Percentiles rank a stretch among this genome's conserved stretches.
These are phyloP conservation scores for Sugiyamaella japonica DNA, from an alignment of 1,139 yeast genomes.

Conservation along the genomic window DNA sequence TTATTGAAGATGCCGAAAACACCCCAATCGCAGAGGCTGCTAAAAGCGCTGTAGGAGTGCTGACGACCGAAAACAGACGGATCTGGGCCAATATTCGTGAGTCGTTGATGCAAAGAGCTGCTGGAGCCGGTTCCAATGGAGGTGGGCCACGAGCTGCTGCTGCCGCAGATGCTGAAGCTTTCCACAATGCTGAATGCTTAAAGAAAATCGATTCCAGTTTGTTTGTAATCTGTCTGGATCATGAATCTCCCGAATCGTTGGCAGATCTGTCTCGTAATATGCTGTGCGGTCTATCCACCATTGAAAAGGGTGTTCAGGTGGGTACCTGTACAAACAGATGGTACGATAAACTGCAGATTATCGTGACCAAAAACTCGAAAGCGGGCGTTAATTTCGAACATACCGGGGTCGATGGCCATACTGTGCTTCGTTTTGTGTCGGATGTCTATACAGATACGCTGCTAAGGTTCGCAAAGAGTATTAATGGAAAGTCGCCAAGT, in stretches of 20 bases:
- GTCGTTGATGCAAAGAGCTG: slow-evolving; percentile 40
- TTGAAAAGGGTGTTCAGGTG: slow-evolving; percentile 82
- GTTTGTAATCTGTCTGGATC: slow-evolving; percentile 80
- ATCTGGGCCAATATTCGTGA: slow-evolving; percentile 78
- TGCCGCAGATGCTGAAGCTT: slow-evolving; percentile 40
- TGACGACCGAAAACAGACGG: slow-evolving; percentile 84
- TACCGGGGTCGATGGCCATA: slow-evolving; percentile 95
- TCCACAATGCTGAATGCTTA: slow-evolving; percentile 63
- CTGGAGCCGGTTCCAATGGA: background rate
- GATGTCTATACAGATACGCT: slow-evolving; percentile 92
- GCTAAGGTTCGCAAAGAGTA: slow-evolving; percentile 78
- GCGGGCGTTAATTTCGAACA: slow-evolving; percentile 95
- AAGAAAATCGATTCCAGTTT: slow-evolving; percentile 76
- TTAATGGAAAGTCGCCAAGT: slow-evolving; percentile 78
- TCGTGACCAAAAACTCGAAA: slow-evolving; percentile 86
- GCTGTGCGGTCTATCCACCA: slow-evolving; percentile 80
- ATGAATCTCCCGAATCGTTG: slow-evolving; percentile 64
- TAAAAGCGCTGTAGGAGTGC: slow-evolving; percentile 80
- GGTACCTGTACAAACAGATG: slow-evolving; percentile 95
- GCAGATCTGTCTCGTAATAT: slow-evolving; percentile 75
- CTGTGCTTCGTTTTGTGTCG: slow-evolving; percentile 82
- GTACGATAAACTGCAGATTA: slow-evolving; percentile 90
- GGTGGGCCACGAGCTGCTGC: background rate
- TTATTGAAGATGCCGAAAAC: slow-evolving; percentile 65
- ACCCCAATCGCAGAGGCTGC: slow-evolving; percentile 68